Evolutionary conservation across 1,139 yeast genomes (phyloP).

Genomic region (Insectozyma bohioensis): DNA sequence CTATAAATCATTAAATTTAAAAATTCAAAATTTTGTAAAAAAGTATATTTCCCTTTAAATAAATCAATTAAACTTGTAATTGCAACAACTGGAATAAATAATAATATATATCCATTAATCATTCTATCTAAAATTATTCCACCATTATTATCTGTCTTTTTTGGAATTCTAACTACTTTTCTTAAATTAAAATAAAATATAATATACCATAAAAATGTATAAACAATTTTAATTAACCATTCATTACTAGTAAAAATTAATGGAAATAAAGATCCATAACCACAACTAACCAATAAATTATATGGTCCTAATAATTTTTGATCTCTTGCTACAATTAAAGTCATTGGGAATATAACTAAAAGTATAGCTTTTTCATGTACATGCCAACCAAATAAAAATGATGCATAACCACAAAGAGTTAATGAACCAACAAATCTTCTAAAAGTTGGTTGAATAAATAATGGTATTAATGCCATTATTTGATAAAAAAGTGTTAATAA

Average conservation of each 20-base stretch:
- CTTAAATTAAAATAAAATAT: slow-evolving; percentile 71
- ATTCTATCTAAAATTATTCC: slow-evolving; percentile 68
- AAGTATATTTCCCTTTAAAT: slow-evolving; percentile 49
- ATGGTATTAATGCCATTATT: slow-evolving; percentile 70
- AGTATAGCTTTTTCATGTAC: slow-evolving; percentile 97
- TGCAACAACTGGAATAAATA: slow-evolving; percentile 65
- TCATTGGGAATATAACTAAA: slow-evolving; percentile 84
- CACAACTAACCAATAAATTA: slow-evolving; percentile 69
- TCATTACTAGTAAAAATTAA: slow-evolving; percentile 79
- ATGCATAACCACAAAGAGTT: slow-evolving; percentile 87
- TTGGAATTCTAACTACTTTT: slow-evolving; percentile 61
- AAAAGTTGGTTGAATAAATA: slow-evolving; percentile 72
- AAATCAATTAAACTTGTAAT: slow-evolving; percentile 55
- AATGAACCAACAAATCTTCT: slow-evolving; percentile 80
- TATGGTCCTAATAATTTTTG: slow-evolving; percentile 69
- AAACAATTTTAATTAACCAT: slow-evolving; percentile 71
- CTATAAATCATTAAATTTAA: slow-evolving; percentile 79
- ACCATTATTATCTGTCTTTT: slow-evolving; percentile 37
- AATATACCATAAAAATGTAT: slow-evolving; percentile 84
- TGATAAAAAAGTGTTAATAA: slow-evolving; percentile 80
- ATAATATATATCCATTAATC: slow-evolving; percentile 64
- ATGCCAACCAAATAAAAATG: slow-evolving; percentile 97
- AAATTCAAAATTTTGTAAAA: slow-evolving; percentile 62
- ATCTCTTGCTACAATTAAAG: slow-evolving; percentile 73
- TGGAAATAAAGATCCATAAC: slow-evolving; percentile 88